A percentile compares a stretch with the other conserved stretches of the same genome.
phyloP scores from a whole-genome alignment of 768 basidiomycete species.

The Postia placenta region DNA sequence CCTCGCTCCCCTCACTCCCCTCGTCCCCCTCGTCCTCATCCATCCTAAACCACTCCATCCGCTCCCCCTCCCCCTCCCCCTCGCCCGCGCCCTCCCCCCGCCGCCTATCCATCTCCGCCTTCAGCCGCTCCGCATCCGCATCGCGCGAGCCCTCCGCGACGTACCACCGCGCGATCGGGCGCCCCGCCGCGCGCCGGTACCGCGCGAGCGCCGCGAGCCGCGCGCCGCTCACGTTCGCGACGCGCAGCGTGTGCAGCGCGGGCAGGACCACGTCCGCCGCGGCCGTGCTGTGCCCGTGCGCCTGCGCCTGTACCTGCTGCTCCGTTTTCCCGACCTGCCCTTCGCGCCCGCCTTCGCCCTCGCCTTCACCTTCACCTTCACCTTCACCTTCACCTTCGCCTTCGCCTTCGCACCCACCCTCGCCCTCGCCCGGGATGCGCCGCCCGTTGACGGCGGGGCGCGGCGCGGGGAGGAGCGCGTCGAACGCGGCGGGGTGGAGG shows the following conservation, averaged over 20 bases:
- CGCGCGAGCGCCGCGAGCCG: constrained; percentile 9
- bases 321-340: neutral
- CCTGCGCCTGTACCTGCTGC: neutral
- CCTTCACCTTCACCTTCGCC: neutral
- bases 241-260: constrained; percentile 10
- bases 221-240: constrained; percentile 11
- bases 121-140: constrained; percentile 8
- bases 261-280: constrained; percentile 14
- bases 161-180: constrained; percentile 13
- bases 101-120: constrained; percentile 5
- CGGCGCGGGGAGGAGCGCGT: constrained; percentile 7
- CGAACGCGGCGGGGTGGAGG: constrained; percentile 20
- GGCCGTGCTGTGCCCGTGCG: neutral
- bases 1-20: constrained; percentile 4
- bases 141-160: constrained; percentile 17
- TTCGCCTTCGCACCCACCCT: neutral
- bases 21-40: constrained; percentile 17
- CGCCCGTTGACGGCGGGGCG: neutral
- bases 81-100: constrained; percentile 2
- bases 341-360: neutral
- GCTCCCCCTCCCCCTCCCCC: constrained; percentile 8
- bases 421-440: neutral
- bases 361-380: constrained; percentile 5
- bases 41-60: constrained; percentile 17
- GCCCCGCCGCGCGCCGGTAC: constrained; percentile 11